A percentile compares a stretch with the other conserved stretches of the same genome.
These are phyloP conservation scores for Alternaria tenuissima DNA, from an alignment of 2,329 filamentous ascomycete species.

Conservation along the genomic window DNA sequence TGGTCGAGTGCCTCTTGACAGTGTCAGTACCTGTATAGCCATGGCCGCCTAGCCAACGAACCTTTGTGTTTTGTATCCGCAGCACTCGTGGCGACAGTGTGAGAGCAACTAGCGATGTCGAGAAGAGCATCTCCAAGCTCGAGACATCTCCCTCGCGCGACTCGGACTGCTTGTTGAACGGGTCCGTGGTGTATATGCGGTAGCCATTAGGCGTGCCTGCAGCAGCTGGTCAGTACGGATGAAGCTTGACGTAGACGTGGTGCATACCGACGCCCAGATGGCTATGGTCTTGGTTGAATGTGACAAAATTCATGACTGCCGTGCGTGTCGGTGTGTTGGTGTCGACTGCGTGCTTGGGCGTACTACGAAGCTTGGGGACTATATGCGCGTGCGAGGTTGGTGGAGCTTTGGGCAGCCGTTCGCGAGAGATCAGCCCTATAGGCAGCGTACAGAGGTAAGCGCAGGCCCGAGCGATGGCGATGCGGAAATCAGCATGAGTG, in stretches of 20 bases:
- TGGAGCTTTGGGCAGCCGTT: slow-evolving; percentile 36
- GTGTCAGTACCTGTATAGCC: slow-evolving; percentile 14
- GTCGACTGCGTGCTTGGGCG: slow-evolving; percentile 7
- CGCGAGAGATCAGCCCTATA: slow-evolving; percentile 17
- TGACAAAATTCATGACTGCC: slow-evolving; percentile 88
- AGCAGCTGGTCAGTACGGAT: slow-evolving; percentile 16
- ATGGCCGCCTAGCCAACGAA: slow-evolving; percentile 51
- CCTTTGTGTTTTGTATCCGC: slow-evolving; percentile 98
- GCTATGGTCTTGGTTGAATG: slow-evolving; percentile 99
- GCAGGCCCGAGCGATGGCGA: slow-evolving; percentile 4
- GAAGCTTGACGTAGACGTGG: background rate
- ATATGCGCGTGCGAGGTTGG: slow-evolving; percentile 13
- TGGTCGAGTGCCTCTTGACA: slow-evolving; percentile 74
- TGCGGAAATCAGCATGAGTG: slow-evolving; percentile 21
- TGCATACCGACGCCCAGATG: slow-evolving; percentile 88
- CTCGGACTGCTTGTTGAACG: slow-evolving; percentile 93
- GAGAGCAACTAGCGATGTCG: slow-evolving; percentile 92
- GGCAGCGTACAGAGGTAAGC: slow-evolving; percentile 16
- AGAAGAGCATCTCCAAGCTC: slow-evolving; percentile 98
- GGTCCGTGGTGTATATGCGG: slow-evolving; percentile 95
- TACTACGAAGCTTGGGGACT: slow-evolving; percentile 14
- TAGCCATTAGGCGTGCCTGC: slow-evolving; percentile 91
- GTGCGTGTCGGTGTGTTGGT: slow-evolving; percentile 20
- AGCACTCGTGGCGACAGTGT: slow-evolving; percentile 90
- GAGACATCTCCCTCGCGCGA: slow-evolving; percentile 94